These are phyloP conservation scores for Galeopsis tetrahit DNA, from an alignment of 257 asterid genomes.

Conservation along the genomic window DNA sequence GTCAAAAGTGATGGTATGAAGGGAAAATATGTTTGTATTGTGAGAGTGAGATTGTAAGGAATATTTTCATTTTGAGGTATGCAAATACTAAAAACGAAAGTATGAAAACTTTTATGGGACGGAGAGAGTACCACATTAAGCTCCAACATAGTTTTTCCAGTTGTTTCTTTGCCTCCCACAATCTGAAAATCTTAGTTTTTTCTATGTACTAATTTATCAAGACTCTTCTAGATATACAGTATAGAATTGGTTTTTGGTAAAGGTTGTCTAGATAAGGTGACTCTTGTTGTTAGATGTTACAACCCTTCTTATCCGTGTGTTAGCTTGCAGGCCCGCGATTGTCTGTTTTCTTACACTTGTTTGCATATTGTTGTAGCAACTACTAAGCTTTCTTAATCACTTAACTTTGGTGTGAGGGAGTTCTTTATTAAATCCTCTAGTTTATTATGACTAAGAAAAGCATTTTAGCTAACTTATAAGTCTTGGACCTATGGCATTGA, in stretches of 20 bases:
- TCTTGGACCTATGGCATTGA: slow-evolving; percentile 2
- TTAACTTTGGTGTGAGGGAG: neutral
- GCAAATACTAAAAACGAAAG: too few relatives aligned
- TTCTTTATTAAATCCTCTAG: neutral
- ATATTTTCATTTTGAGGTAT: too few relatives aligned
- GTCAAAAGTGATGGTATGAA: too few relatives aligned
- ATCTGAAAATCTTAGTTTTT: neutral
- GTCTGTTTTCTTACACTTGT: neutral
- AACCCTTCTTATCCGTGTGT: neutral
- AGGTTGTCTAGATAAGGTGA: neutral
- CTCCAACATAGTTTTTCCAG: neutral
- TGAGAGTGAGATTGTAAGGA: too few relatives aligned
- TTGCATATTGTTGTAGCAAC: neutral
- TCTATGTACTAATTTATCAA: neutral
- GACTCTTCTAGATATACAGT: neutral
- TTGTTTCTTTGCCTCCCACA: neutral
- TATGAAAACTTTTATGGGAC: too few relatives aligned
- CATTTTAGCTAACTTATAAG: neutral
- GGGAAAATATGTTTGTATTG: too few relatives aligned
- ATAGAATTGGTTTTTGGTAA: slow-evolving; percentile 1
- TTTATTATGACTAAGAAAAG: neutral
- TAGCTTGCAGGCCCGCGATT: neutral
- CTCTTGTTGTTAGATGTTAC: neutral
- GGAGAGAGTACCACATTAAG: neutral
- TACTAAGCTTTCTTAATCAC: neutral